Base-by-base conservation (phyloP, 441 rosid genomes). In the Syzygium malaccense region DNA sequence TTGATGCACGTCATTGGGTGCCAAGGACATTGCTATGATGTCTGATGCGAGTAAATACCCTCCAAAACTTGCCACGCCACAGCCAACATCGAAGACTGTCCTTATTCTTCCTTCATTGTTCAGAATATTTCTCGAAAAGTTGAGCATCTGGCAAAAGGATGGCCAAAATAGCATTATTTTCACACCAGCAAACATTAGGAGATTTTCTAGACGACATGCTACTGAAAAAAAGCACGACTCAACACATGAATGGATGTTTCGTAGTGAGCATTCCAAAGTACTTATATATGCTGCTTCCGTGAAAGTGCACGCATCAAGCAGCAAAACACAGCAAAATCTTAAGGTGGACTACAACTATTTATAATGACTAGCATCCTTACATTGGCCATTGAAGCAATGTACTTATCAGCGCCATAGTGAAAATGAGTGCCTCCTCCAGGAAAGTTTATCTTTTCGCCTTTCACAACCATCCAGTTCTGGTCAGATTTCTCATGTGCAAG, bases 341-440 rank as follows among this genome's bases (percentile, higher is more conserved):
- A 20, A 71, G 28, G 48, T 20, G 48, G 80, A 49, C 80, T 37
- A 71, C 80, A 71, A 11, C 49, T 37, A 75, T 75, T 75, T 23
- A 23, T 45, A 85, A 51, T 33, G 60, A 51, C 60, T 14, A 87
- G 86, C 28, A 79, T 33, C 26, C 95, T 95, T 95, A 97, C 99
- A 89, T 97, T 97, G 7, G 99, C 99, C 87, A 98, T 95, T 10
- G 97, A 93, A 86, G 99, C 94, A 91, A 98, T 98, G 92, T 98
- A 98, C 88, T 97, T 98, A 90, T 94, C 99, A 90, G 99, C 99
- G 89, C 99, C 99, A 78, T 98, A 95, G 93, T 98, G 99, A 90
- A 98, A 98, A 92, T 98, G 99, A 86, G 99, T 98, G 85, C 99
- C 99, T 85, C 99, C 99, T 57, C 99, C 99, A 2, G 99, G 99